These are phyloP conservation scores for Coprinopsis strossmayeri DNA, from an alignment of 768 basidiomycete species.

Conservation along the genomic window DNA sequence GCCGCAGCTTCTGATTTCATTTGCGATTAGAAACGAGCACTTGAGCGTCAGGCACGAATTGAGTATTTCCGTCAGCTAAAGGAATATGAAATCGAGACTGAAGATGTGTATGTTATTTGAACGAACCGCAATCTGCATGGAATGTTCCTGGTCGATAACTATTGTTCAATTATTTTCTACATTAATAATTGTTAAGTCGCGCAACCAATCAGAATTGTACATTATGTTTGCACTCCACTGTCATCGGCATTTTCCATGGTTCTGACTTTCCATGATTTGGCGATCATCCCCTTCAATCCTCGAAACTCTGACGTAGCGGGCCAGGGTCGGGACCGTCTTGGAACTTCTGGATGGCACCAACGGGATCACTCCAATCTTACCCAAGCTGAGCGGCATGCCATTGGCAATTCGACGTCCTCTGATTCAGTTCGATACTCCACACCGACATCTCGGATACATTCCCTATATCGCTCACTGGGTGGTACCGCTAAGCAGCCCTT, in stretches of 20 bases:
- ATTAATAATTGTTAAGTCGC: background rate
- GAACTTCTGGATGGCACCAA: background rate
- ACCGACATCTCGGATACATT: background rate
- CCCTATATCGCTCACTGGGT: background rate
- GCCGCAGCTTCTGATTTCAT: conserved; percentile 2
- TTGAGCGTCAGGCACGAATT: conserved; percentile 42
- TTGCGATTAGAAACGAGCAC: conserved; percentile 29
- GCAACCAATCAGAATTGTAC: background rate
- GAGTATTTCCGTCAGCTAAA: conserved; percentile 50
- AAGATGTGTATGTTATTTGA: conserved; percentile 53
- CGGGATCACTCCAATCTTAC: background rate
- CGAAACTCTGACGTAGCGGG: background rate
- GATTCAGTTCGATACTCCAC: background rate
- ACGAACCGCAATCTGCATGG: background rate
- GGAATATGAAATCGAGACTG: conserved; percentile 46
- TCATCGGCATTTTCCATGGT: background rate
- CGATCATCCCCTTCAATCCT: background rate
- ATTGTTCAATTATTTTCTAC: conserved; percentile 1
- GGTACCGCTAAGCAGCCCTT: background rate
- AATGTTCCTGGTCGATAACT: too few species aligned
- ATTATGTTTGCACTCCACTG: background rate
- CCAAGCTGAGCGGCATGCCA: too few species aligned
- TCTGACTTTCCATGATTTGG: background rate
- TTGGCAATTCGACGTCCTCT: background rate
- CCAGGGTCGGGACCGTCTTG: background rate